phyloP scores from a whole-genome alignment of 768 basidiomycete genomes.

The Suillus tomentosus region DNA sequence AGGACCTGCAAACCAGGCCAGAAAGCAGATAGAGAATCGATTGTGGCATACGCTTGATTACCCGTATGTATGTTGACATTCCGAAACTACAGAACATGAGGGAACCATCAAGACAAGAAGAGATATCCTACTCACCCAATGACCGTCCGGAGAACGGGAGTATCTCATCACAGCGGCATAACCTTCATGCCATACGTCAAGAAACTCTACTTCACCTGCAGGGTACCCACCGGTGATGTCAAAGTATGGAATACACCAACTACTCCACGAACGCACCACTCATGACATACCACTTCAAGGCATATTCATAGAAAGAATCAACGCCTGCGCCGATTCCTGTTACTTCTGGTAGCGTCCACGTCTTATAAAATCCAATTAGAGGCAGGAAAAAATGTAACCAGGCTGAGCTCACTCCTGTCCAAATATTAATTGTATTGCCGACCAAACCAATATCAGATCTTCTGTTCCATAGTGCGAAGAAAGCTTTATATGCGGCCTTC shows the following conservation, averaged over 20 bases:
- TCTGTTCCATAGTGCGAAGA: slow-evolving; percentile 92
- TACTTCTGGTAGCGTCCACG: slow-evolving; percentile 76
- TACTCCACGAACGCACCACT: slow-evolving; percentile 52
- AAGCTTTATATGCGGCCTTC: slow-evolving; percentile 85
- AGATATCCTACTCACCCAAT: slow-evolving; percentile 60
- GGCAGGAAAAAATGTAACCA: slow-evolving; percentile 3
- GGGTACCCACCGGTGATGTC: slow-evolving; percentile 9
- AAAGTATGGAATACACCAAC: slow-evolving; percentile 22
- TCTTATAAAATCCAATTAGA: slow-evolving; percentile 32
- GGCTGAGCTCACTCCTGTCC: slow-evolving; percentile 65
- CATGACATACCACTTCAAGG: slow-evolving; percentile 88
- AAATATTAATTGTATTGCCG: slow-evolving; percentile 86
- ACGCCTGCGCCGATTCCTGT: slow-evolving; percentile 91
- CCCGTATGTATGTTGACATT: slow-evolving; percentile 81
- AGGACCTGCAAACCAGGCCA: slow-evolving; percentile 96
- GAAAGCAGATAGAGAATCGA: slow-evolving; percentile 96
- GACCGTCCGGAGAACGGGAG: slow-evolving; percentile 78
- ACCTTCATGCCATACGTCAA: slow-evolving; percentile 83
- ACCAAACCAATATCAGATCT: slow-evolving; percentile 82
- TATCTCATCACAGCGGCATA: slow-evolving; percentile 88
- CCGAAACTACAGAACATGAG: slow-evolving; percentile 61
- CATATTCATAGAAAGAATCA: slow-evolving; percentile 95
- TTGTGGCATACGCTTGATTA: slow-evolving; percentile 68
- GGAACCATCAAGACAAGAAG: neutral
- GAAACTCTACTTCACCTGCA: slow-evolving; percentile 73